A percentile compares a stretch with the other conserved stretches of the same genome.
Evolutionary conservation across 108 stramenopile species (phyloP).

Genomic region (Epipyxis sp.): DNA sequence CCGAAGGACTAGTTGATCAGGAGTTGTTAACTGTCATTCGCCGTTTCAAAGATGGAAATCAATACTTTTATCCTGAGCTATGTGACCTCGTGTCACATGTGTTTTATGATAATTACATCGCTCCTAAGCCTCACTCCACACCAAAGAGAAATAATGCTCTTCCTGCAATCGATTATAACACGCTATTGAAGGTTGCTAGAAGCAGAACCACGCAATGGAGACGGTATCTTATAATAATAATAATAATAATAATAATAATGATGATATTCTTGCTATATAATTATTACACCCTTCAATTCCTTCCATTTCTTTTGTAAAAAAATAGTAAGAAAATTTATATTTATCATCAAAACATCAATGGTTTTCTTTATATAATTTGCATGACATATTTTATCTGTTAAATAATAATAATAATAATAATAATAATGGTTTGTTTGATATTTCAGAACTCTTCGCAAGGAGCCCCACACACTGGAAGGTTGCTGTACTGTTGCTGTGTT

Average conservation of each 20-base stretch:
- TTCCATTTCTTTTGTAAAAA: too few species aligned
- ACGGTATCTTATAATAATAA: too few species aligned
- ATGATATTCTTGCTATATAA: too few species aligned
- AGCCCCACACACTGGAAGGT: not conserved
- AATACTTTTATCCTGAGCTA: not conserved
- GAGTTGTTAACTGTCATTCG: slow-evolving; percentile 23
- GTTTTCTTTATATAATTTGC: too few species aligned
- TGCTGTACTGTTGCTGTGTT: not conserved
- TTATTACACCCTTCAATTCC: too few species aligned
- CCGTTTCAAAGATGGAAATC: slow-evolving; percentile 8
- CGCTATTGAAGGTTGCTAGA: not conserved
- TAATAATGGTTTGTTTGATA: too few species aligned
- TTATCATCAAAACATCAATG: too few species aligned
- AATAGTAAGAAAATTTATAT: too few species aligned
- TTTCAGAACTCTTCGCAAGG: not conserved
- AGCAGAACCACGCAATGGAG: not conserved
- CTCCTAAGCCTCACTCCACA: not conserved
- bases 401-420: too few species aligned
- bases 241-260: too few species aligned
- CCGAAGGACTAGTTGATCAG: slow-evolving; percentile 10
- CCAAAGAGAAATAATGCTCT: not conserved
- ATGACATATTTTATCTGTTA: too few species aligned
- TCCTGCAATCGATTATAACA: not conserved
- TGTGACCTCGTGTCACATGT: slow-evolving; percentile 20
- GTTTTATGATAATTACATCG: not conserved